Base-by-base conservation (phyloP, 192 early-diverging fungal species). In the Podila epicladia region DNA sequence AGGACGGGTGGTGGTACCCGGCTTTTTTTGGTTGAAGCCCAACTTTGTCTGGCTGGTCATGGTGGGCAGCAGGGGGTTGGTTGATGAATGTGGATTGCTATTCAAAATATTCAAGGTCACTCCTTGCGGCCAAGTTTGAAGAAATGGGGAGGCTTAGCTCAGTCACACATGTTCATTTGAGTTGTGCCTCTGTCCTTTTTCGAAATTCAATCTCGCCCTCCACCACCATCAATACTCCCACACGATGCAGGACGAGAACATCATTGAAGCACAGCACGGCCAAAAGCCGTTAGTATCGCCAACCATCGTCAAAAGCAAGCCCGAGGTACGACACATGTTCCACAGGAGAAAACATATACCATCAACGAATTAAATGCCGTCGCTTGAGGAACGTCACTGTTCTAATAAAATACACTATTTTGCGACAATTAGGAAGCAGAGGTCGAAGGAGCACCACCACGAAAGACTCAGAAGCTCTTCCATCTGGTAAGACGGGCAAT, bases 391-490 rank as follows among this genome's bases (percentile, higher is more conserved):
- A 31, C 31, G 11, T 48, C 28, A 3, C 12, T 59, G 17, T 26
- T 29, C 38, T 31, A 32, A 4, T 24, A 50, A 35, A 6, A 28
- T 22, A 41, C 7, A 33, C 68, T 17, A 24, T 6, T 3, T 55
- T 24, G n/a, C 24, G 53, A 55, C 53, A 55, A 55, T 24, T 55
- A 55, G 53, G 53, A 78, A 64, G 48, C 17, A 62, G 49, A 59
- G 19, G 65, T 70, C 7, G 76, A 79, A 48, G 76, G 76, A 24
- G 71, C 71, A 69, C 76, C 76, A n/a, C 76, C 76, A 17, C 76
- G 71, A 58, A 79, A 79, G 28, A 68, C 76, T 11, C 70, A 67
- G 57, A 79, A 79, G 20, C 35, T 62, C 13, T 63, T 17, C 22
- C 76, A 79, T 64, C 33, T 72, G 26, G 76, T 79, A 79, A 58